Evolutionary conservation across 495 filamentous ascomycete genomes (phyloP).

Genomic region (Neurospora tetrasperma): DNA sequence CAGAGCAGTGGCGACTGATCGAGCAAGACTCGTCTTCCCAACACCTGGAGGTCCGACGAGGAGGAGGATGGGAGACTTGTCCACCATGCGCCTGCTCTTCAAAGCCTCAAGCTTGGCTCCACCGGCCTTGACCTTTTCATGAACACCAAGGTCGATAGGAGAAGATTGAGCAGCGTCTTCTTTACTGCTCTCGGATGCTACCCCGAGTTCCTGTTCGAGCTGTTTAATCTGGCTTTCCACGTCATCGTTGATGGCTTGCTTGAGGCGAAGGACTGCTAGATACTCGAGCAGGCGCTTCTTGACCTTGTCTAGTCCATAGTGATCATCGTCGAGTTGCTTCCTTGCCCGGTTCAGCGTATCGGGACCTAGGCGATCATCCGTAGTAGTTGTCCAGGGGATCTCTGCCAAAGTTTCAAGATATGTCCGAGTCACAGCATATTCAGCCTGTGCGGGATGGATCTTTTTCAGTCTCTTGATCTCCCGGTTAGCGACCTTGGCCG

Average conservation of each 20-base stretch:
- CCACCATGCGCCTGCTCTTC: slow-evolving; percentile 65
- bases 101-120: slow-evolving; percentile 56
- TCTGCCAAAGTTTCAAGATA: slow-evolving; percentile 93
- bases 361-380: slow-evolving; percentile 77
- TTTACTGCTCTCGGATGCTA: slow-evolving; percentile 18
- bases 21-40: slow-evolving; percentile 93
- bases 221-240: slow-evolving; percentile 66
- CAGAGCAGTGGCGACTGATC: slow-evolving; percentile 81
- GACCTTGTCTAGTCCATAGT: slow-evolving; percentile 93
- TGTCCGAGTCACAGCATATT: slow-evolving; percentile 87
- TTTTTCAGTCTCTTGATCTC: slow-evolving; percentile 84
- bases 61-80: slow-evolving; percentile 92
- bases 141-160: slow-evolving; percentile 20
- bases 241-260: slow-evolving; percentile 75
- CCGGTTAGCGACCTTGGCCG: slow-evolving; percentile 76
- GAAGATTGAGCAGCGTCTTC: slow-evolving; percentile 4
- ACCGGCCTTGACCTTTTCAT: slow-evolving; percentile 35
- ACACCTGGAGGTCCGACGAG: slow-evolving; percentile 92
- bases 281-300: slow-evolving; percentile 96
- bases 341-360: slow-evolving; percentile 70
- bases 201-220: slow-evolving; percentile 48
- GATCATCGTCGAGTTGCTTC: slow-evolving; percentile 89
- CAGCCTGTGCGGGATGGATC: slow-evolving; percentile 90
- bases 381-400: slow-evolving; percentile 83
- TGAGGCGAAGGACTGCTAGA: slow-evolving; percentile 86